These are phyloP conservation scores for Wallacemonas sp. DNA, from an alignment of 208 protist genomes.

Conservation along the genomic window DNA sequence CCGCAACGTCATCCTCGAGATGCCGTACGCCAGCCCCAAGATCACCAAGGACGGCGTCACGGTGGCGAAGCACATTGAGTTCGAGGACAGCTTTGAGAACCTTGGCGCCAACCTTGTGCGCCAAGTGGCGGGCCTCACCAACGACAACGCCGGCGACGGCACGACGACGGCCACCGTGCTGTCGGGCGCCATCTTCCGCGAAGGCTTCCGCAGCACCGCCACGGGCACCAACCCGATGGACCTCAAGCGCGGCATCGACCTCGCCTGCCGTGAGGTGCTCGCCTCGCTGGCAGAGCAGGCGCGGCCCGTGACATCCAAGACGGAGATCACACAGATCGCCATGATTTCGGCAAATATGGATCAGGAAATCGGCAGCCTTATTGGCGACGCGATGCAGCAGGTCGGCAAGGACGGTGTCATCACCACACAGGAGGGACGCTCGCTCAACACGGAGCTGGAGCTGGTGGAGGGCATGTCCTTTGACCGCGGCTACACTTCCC, in stretches of 20 bases:
- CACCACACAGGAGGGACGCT: conserved; percentile 99
- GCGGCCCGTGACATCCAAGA: conserved; percentile 96
- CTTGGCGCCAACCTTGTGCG: conserved; percentile 98
- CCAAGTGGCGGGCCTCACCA: conserved; percentile 96
- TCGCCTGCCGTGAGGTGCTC: conserved; percentile 94
- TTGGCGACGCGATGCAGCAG: conserved; percentile 99
- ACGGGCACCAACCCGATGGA: conserved; percentile 99
- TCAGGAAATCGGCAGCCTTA: conserved; percentile 97
- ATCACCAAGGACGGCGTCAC: conserved; percentile 99
- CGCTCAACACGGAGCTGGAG: conserved; percentile 98
- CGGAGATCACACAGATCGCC: conserved; percentile 99
- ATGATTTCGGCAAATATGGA: conserved; percentile 99
- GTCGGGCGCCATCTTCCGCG: conserved; percentile 96
- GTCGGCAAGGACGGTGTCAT: conserved; percentile 99
- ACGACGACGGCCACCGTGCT: conserved; percentile 99
- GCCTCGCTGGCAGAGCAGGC: conserved; percentile 93
- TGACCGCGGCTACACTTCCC: conserved; percentile 98
- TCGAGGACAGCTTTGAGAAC: conserved; percentile 98
- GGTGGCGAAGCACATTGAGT: conserved; percentile 99
- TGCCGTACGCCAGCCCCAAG: conserved; percentile 97
- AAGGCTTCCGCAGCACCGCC: conserved; percentile 98
- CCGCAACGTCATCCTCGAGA: conserved; percentile 98
- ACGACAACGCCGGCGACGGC: conserved; percentile 98
- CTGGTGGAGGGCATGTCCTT: conserved; percentile 99
- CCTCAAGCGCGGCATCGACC: conserved; percentile 99